These are phyloP conservation scores for Lactuca saligna DNA, from an alignment of 129 eudicot species.

Conservation along the genomic window DNA sequence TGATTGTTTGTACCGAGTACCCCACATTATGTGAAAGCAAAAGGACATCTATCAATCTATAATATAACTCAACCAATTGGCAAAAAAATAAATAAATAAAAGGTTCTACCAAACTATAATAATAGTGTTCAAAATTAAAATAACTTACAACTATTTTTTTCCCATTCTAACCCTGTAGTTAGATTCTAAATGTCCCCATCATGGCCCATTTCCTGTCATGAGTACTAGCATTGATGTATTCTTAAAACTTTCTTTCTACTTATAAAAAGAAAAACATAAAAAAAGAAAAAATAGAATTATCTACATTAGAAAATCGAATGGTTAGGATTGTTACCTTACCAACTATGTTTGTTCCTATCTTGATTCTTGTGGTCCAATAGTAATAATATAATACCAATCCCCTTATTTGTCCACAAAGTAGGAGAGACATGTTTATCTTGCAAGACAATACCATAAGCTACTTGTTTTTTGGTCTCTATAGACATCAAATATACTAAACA, in stretches of 20 bases:
- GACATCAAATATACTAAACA: conserved; percentile 28
- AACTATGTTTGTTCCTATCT: conserved; percentile 28
- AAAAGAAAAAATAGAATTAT: conserved; percentile 15
- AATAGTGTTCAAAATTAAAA: conserved; percentile 4
- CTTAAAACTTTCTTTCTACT: conserved; percentile 26
- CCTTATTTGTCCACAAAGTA: conserved; percentile 52
- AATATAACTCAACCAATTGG: background rate
- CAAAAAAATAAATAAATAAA: background rate
- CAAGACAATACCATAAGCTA: conserved; percentile 62
- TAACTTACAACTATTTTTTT: conserved; percentile 10
- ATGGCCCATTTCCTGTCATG: conserved; percentile 38
- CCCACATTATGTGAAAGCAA: background rate
- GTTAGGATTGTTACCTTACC: conserved; percentile 34
- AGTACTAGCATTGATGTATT: conserved; percentile 29
- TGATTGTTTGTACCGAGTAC: too few relatives aligned
- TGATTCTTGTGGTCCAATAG: conserved; percentile 21
- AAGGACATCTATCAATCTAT: background rate
- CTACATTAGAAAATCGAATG: conserved; percentile 23
- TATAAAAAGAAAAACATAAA: background rate
- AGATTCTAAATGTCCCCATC: conserved; percentile 32
- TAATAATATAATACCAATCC: conserved; percentile 7
- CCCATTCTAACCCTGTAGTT: conserved; percentile 1
- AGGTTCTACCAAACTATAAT: conserved; percentile 17
- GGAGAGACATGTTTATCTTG: conserved; percentile 43
- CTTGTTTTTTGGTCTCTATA: conserved; percentile 46